Percentiles rank a stretch among this genome's conserved stretches.
Conservation (phyloP, 768 basidiomycete species). For the Sutorius australiensis region DNA sequence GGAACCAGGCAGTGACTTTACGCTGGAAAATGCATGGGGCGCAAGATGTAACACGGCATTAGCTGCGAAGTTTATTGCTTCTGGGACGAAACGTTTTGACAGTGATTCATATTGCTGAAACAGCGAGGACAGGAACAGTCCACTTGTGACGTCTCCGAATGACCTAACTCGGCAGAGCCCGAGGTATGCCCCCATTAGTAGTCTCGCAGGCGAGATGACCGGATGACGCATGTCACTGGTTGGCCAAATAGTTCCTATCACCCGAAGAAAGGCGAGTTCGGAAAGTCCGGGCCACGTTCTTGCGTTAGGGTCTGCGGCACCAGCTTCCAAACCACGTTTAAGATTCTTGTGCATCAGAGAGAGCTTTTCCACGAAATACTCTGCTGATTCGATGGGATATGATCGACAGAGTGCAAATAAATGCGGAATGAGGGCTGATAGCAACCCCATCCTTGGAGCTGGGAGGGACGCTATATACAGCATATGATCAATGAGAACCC, state of each 20-base stretch:
- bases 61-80: slow-evolving; percentile 78
- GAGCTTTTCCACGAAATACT: slow-evolving; percentile 78
- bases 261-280: slow-evolving; percentile 76
- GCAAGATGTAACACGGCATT: slow-evolving; percentile 70
- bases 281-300: slow-evolving; percentile 87
- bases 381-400: slow-evolving; percentile 78
- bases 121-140: slow-evolving; percentile 84
- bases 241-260: slow-evolving; percentile 84
- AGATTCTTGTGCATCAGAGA: slow-evolving; percentile 93
- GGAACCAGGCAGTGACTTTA: slow-evolving; percentile 53
- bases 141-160: slow-evolving; percentile 71
- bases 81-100: slow-evolving; percentile 86
- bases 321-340: slow-evolving; percentile 71
- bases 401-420: slow-evolving; percentile 71
- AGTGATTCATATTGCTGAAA: slow-evolving; percentile 79
- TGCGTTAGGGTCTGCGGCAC: slow-evolving; percentile 53
- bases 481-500: slow-evolving; percentile 84
- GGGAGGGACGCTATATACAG: slow-evolving; percentile 69
- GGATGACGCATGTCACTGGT: slow-evolving; percentile 92
- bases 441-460: slow-evolving; percentile 52
- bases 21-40: slow-evolving; percentile 51
- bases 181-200: slow-evolving; percentile 91
- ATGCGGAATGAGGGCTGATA: slow-evolving; percentile 72
- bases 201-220: slow-evolving; percentile 79
- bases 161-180: slow-evolving; percentile 77